phyloP scores from a whole-genome alignment of 768 basidiomycete genomes.

The Polyporus arcularius region DNA sequence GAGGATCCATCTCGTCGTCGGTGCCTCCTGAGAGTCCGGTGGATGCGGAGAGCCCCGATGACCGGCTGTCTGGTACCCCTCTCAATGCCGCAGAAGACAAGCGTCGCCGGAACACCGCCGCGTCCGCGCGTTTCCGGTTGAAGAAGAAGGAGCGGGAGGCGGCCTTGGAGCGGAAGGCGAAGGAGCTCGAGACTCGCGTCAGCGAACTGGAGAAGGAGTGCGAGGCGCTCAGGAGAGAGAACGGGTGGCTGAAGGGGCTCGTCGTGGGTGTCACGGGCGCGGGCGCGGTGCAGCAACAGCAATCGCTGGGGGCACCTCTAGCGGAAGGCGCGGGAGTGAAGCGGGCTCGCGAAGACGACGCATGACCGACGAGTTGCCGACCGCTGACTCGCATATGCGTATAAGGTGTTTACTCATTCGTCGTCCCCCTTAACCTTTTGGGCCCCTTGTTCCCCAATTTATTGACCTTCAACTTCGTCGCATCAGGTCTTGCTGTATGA shows the following conservation, averaged over 20 bases:
- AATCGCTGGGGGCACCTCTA: neutral
- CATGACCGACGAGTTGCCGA: neutral
- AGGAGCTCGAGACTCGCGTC: slow-evolving; percentile 81
- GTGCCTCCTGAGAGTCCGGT: slow-evolving; percentile 28
- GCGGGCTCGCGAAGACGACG: slow-evolving; percentile 15
- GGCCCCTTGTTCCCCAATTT: slow-evolving; percentile 9
- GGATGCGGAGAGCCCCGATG: slow-evolving; percentile 32
- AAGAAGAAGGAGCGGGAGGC: slow-evolving; percentile 97
- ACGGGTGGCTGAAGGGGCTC: slow-evolving; percentile 89
- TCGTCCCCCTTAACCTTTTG: neutral
- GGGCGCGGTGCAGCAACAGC: slow-evolving; percentile 38
- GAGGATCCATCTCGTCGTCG: slow-evolving; percentile 21
- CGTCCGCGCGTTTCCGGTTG: slow-evolving; percentile 88
- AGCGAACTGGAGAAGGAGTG: slow-evolving; percentile 88
- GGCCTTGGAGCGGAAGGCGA: slow-evolving; percentile 81
- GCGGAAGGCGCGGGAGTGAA: slow-evolving; percentile 9
- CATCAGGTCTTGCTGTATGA: neutral
- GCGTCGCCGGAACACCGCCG: slow-evolving; percentile 90
- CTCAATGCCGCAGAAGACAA: slow-evolving; percentile 79
- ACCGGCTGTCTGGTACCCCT: slow-evolving; percentile 25
- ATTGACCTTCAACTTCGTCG: slow-evolving; percentile 4
- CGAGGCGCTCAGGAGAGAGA: slow-evolving; percentile 84
- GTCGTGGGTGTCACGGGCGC: slow-evolving; percentile 87
- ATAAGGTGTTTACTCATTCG: neutral
- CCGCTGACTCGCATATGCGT: neutral